A percentile compares a stretch with the other conserved stretches of the same genome.
phyloP scores from a whole-genome alignment of 257 asterid genomes.

The Fraxinus cuspidata region DNA sequence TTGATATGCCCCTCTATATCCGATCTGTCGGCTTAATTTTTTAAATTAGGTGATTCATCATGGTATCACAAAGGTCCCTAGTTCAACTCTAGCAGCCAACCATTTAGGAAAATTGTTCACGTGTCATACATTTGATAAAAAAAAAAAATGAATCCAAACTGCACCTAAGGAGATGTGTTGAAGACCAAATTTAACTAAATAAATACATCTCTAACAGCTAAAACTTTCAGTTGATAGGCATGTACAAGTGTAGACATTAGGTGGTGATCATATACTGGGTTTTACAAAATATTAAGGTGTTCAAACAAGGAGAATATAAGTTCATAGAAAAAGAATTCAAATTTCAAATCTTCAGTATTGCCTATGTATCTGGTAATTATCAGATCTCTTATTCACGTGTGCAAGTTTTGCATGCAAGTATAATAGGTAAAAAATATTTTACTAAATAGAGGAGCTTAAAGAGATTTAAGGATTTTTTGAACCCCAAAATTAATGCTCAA shows the following conservation, averaged over 20 bases:
- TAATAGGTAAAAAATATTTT: not conserved
- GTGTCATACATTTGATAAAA: not conserved
- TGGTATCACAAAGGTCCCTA: no score
- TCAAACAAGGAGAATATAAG: not conserved
- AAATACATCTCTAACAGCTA: not conserved
- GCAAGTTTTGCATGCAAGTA: not conserved
- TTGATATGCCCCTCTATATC: not conserved
- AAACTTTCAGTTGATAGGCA: not conserved
- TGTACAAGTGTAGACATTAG: not conserved
- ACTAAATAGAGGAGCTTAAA: not conserved
- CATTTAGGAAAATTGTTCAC: not conserved
- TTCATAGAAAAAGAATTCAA: not conserved
- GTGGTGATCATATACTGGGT: not conserved
- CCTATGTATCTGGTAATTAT: not conserved
- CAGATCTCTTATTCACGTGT: not conserved
- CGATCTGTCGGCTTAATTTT: not conserved
- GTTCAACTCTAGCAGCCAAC: no score
- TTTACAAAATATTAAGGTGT: no score
- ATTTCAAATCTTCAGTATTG: not conserved
- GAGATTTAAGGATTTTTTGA: not conserved
- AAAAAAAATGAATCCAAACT: not conserved
- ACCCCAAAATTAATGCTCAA: not conserved
- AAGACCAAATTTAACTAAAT: not conserved
- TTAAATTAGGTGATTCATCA: no score
- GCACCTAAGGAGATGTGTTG: not conserved